Conservation (phyloP, 2,329 filamentous ascomycete genomes). For the Colletotrichum sp. region DNA sequence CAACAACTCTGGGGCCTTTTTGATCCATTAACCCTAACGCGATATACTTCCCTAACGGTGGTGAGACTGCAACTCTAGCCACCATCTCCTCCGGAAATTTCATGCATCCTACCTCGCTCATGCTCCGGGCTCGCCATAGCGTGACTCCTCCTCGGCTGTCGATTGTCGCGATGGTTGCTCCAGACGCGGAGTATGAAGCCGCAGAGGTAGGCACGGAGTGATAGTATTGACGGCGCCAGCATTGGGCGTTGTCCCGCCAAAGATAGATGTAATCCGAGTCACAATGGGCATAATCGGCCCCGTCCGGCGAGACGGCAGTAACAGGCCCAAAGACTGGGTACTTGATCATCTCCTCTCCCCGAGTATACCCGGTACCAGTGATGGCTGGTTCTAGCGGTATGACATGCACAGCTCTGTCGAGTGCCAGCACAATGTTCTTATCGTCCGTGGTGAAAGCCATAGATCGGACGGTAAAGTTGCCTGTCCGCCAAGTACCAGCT, state of each 20-base stretch:
- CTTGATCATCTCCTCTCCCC: neutral
- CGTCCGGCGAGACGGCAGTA: neutral
- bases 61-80: neutral
- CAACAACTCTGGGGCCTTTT: neutral
- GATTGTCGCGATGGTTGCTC: neutral
- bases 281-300: neutral
- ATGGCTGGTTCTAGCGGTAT: neutral
- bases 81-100: neutral
- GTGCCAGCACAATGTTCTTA: neutral
- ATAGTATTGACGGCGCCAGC: neutral
- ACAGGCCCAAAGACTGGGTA: neutral
- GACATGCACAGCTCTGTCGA: neutral
- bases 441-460: neutral
- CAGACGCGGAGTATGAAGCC: neutral
- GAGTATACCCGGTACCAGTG: neutral
- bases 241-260: neutral
- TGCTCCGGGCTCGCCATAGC: neutral
- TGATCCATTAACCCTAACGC: neutral
- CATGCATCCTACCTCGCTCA: neutral
- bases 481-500: neutral
- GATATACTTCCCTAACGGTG: neutral
- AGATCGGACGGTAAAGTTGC: neutral
- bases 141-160: neutral
- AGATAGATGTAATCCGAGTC: neutral
- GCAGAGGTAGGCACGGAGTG: neutral